phyloP scores from a whole-genome alignment of 2,329 filamentous ascomycete genomes.

The Calonectria honghensis region DNA sequence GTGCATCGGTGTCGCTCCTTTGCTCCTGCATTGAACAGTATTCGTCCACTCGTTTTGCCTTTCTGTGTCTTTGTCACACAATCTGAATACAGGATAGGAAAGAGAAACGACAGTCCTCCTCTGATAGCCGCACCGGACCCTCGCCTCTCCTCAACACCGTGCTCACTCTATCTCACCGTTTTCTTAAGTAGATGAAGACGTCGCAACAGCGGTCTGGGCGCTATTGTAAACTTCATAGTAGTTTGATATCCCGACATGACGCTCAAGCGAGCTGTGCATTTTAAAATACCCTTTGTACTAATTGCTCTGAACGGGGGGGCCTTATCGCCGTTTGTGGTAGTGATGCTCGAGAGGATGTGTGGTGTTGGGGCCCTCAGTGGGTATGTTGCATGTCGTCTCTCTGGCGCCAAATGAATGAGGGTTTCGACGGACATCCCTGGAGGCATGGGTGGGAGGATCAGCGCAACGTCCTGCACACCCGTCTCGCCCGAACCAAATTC shows the following conservation, averaged over 20 bases:
- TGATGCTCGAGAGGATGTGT: conserved; percentile 32
- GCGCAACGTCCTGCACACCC: conserved; percentile 31
- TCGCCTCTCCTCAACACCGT: neutral
- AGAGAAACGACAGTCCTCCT: conserved; percentile 8
- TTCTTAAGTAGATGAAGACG: neutral
- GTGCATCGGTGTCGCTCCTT: conserved; percentile 1
- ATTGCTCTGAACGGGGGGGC: conserved; percentile 4
- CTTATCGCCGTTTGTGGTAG: conserved; percentile 26
- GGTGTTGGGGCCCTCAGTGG: conserved; percentile 29
- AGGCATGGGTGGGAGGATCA: conserved; percentile 31
- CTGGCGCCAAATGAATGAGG: conserved; percentile 29
- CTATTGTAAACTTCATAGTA: neutral
- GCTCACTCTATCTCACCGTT: neutral
- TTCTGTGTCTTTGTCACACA: conserved; percentile 3
- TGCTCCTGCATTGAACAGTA: neutral
- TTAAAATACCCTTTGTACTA: conserved; percentile 25
- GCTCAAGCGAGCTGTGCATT: neutral
- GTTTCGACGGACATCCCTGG: conserved; percentile 32
- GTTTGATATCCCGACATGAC: conserved; percentile 5
- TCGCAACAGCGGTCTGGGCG: conserved; percentile 14
- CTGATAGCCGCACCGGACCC: neutral
- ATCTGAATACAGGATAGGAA: neutral
- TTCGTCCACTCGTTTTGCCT: conserved; percentile 15
- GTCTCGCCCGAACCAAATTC: conserved; percentile 27
- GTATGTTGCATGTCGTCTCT: conserved; percentile 25